Conservation (phyloP, 2,329 filamentous ascomycete genomes). For the Fusarium torulosum region DNA sequence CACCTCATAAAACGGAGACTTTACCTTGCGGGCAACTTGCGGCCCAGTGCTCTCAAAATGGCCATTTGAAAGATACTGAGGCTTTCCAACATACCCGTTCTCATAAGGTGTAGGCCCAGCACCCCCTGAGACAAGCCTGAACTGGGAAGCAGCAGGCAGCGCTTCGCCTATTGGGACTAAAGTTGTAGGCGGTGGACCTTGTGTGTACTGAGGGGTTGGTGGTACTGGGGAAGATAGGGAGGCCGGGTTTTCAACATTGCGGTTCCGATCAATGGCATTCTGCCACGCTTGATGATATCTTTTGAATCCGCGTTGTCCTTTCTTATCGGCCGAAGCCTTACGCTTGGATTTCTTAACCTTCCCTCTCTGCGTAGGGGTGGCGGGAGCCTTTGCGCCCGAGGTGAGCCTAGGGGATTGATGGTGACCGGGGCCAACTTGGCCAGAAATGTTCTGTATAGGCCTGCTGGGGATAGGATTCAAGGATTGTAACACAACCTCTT, state of each 20-base stretch:
- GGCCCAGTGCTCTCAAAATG: slow-evolving; percentile 34
- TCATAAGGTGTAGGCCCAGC: slow-evolving; percentile 43
- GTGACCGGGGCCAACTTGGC: slow-evolving; percentile 33
- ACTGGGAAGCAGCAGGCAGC: slow-evolving; percentile 37
- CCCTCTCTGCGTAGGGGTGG: slow-evolving; percentile 40
- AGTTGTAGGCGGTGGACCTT: slow-evolving; percentile 19
- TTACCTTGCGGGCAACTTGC: slow-evolving; percentile 49
- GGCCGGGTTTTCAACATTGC: slow-evolving; percentile 21
- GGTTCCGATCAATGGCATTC: slow-evolving; percentile 53
- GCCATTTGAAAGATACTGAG: slow-evolving; percentile 32
- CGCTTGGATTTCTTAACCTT: slow-evolving; percentile 49
- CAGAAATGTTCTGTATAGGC: slow-evolving; percentile 22
- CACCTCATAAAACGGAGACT: slow-evolving; percentile 38
- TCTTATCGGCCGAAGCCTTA: slow-evolving; percentile 50
- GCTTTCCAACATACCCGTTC: slow-evolving; percentile 49
- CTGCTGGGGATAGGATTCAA: slow-evolving; percentile 16
- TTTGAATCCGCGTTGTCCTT: slow-evolving; percentile 60
- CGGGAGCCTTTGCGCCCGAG: slow-evolving; percentile 23
- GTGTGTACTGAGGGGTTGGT: slow-evolving; percentile 21
- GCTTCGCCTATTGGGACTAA: slow-evolving; percentile 26
- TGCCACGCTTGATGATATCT: slow-evolving; percentile 62
- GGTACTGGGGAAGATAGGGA: slow-evolving; percentile 31
- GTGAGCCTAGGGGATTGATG: slow-evolving; percentile 37
- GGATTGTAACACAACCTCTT: slow-evolving; percentile 39
- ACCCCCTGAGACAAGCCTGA: slow-evolving; percentile 35